Evolutionary conservation across 768 basidiomycete genomes (phyloP), one percentile per base, ranked within the genome.

Genomic region (Hypsizygus marmoreus): DNA sequence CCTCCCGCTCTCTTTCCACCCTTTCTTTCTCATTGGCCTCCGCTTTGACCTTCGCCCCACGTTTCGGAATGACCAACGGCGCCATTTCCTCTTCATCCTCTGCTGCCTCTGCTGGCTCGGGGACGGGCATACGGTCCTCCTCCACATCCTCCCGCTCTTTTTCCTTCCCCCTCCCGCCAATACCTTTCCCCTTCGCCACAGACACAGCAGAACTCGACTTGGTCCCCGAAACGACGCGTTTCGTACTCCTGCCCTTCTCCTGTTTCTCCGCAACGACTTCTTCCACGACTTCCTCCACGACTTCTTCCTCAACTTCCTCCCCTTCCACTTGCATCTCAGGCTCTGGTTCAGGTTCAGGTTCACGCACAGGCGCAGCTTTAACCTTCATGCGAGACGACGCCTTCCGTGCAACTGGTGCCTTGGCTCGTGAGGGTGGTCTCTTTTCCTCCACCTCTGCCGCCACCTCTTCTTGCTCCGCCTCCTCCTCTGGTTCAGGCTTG

Each of bases 51-150:
- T 42, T 32, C 14, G 47, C 40, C n/a, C 43, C 40, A 42, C 45
- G 58, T n/a, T n/a, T n/a, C n/a, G 54, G 14, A 46, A 33, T 44
- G 40, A 56, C 20, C 32, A 52, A 13, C 36, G 50, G 25, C 22
- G 28, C 39, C 8, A 47, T 49, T n/a, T 51, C 57, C 11, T 58
- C 58, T 19, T 61, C 61, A n/a, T 60, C 60, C 20, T 58, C 54
- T 13, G 33, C 47, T 39, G 60, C 56, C 26, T 53, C 36, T 26
- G 22, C 22, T 20, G 11, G 34, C 17, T 19, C 40, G n/a, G 36
- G 42, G 2, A 14, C 29, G 33, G 44, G 31, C 16, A 43, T 46
- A 49, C 47, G 16, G 35, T 46, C 30, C 31, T 53, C 44, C 12
- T 43, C 17, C 11, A 23, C 49, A 24, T 40, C 43, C 20, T 43